These are phyloP conservation scores for Leucogyrophana mollusca DNA, from an alignment of 768 basidiomycete genomes.

Conservation along the genomic window DNA sequence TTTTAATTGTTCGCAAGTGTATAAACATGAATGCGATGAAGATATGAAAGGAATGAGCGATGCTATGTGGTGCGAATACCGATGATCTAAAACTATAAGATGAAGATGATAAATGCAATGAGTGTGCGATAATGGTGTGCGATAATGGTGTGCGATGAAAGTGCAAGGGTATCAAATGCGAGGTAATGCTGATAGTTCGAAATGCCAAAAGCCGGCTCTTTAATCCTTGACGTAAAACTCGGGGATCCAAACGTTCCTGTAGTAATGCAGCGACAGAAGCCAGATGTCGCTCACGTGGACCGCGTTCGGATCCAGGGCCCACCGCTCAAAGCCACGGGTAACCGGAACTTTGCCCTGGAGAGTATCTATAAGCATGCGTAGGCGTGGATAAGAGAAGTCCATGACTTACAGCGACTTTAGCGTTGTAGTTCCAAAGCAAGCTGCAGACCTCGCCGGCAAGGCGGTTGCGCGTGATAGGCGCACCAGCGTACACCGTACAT, in stretches of 20 bases:
- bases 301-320: conserved; percentile 17
- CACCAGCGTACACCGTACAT: conserved; percentile 4
- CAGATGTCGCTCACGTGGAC: conserved; percentile 16
- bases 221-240: conserved; percentile 26
- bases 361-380: neutral
- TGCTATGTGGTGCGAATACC: no score
- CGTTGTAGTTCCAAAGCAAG: conserved; percentile 9
- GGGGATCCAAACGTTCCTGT: conserved; percentile 25
- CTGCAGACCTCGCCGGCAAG: conserved; percentile 16
- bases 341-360: neutral
- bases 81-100: no score
- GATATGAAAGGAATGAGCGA: no score
- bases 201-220: conserved; percentile 4
- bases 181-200: no score
- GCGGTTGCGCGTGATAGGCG: conserved; percentile 17
- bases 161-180: no score
- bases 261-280: conserved; percentile 24
- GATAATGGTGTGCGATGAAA: no score
- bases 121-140: no score
- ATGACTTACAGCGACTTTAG: conserved; percentile 8
- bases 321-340: conserved; percentile 13
- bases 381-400: neutral
- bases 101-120: no score
- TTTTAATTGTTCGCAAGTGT: no score
- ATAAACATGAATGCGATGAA: no score